Evolutionary conservation across 2,329 filamentous ascomycete species (phyloP), one percentile per base, ranked within the genome.

Genomic region (Alternaria triticimaculans): DNA sequence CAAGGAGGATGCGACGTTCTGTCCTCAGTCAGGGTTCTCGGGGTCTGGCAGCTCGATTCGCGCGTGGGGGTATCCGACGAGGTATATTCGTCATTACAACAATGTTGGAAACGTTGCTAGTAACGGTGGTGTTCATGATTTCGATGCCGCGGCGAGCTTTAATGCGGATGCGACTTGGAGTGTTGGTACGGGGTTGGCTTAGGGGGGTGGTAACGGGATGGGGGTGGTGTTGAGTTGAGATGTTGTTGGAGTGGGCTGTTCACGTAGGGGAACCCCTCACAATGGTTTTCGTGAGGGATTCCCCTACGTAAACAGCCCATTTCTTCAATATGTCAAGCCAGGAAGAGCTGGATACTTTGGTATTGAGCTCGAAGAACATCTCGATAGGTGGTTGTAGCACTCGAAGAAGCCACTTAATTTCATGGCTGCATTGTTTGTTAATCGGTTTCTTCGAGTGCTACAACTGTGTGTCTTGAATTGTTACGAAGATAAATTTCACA

Each of bases 1-100:
- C 77, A 41, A 78, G 5, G 87, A 90, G 68, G 88, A 90, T 51
- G 87, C 88, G 8, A 90, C 88, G 0, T 90, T 90, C 77, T 90
- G 88, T 72, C 81, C 87, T 0, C 82, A 85, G 73, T 62, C 82
- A 1, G 85, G 84, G 0, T 77, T 90, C 21, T 86, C 76, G 66
- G 85, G 86, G 5, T 72, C 82, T 46, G 87, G 85, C 7, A 84
- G 64, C 65, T 84, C 87, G 0, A 81, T 90, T 30, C 82, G 86
- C 5, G 81, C 87, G 2, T 90, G 88, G 88, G 83, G 80, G 46
- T 89, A 88, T 69, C 88, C 88, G 0, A 88, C 87, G 0, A 82
- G 87, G 48, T 89, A 81, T 62, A 79, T 89, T 70, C 83, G 88
- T 21, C 87, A 89, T 70, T 89, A 82, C 64, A 69, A 73, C 6